A percentile compares a stretch with the other conserved stretches of the same genome.
phyloP scores from a whole-genome alignment of 306 rosid species.

The Quercus gilva region DNA sequence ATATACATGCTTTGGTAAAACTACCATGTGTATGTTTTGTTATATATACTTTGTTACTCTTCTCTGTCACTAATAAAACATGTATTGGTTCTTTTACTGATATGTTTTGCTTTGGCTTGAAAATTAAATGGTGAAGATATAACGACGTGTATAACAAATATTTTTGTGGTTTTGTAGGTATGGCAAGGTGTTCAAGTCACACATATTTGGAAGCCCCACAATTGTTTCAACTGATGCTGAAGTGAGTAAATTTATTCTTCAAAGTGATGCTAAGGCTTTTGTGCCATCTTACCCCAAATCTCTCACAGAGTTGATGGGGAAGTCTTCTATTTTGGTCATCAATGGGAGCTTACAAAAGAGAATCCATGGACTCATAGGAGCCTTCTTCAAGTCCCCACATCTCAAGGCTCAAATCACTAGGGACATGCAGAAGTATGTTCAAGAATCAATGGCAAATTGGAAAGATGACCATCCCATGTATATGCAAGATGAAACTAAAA shows the following conservation, averaged over 20 bases:
- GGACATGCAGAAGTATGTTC: conserved; percentile 73
- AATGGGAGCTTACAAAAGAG: conserved; percentile 92
- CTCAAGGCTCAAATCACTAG: conserved; percentile 80
- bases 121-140: background rate
- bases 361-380: conserved; percentile 90
- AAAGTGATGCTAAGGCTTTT: conserved; percentile 86
- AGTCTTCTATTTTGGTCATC: conserved; percentile 88
- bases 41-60: too few relatives aligned
- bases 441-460: conserved; percentile 79
- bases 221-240: conserved; percentile 91
- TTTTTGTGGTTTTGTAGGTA: conserved; percentile 44
- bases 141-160: background rate
- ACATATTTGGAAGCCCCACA: conserved; percentile 89
- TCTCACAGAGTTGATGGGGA: conserved; percentile 81
- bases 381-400: conserved; percentile 86
- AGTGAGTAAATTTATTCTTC: conserved; percentile 76
- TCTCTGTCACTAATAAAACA: too few relatives aligned
- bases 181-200: conserved; percentile 96
- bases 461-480: conserved; percentile 53
- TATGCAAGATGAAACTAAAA: conserved; percentile 84
- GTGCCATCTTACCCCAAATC: conserved; percentile 95
- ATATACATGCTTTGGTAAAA: background rate
- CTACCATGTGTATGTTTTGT: background rate
- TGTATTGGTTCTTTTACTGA: too few relatives aligned
- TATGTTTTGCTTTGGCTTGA: background rate